Conservation (phyloP, 768 basidiomycete genomes). For the Tremella fuciformis region DNA sequence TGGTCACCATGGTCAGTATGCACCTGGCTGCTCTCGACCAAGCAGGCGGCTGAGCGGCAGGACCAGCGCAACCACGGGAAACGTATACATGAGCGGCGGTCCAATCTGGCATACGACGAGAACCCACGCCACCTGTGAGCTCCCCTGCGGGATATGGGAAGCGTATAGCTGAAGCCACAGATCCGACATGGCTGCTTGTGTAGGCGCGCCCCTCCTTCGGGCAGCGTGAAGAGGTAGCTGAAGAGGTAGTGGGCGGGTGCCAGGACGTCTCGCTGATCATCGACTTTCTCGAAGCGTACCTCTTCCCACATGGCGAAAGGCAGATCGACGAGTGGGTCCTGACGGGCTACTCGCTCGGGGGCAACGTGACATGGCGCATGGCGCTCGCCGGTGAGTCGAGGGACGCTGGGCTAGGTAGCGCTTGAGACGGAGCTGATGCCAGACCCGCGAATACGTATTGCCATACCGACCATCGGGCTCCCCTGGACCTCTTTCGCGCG, state of each 20-base stretch:
- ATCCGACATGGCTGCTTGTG: constrained; percentile 58
- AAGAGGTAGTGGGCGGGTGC: constrained; percentile 61
- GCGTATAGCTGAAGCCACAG: constrained; percentile 24
- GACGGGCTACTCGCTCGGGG: constrained; percentile 75
- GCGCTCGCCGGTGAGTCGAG: constrained; percentile 57
- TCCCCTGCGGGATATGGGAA: neutral
- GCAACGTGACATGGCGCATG: constrained; percentile 72
- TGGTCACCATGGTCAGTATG: constrained; percentile 57
- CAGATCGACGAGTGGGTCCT: constrained; percentile 67
- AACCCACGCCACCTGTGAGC: constrained; percentile 57
- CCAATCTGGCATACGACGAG: constrained; percentile 53
- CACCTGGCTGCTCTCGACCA: neutral
- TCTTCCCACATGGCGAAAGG: constrained; percentile 68
- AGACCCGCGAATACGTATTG: constrained; percentile 57
- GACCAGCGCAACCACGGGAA: constrained; percentile 61
- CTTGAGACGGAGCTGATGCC: constrained; percentile 9
- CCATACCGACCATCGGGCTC: constrained; percentile 64
- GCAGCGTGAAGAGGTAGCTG: neutral
- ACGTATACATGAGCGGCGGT: constrained; percentile 51
- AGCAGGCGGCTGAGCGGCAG: constrained; percentile 37
- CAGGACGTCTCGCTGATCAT: constrained; percentile 76
- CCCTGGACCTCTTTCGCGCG: constrained; percentile 56
- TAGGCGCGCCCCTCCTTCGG: constrained; percentile 49
- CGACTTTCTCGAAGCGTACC: constrained; percentile 69
- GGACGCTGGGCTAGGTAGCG: neutral